phyloP scores from a whole-genome alignment of 2,329 filamentous ascomycete genomes.

The Sphaerostilbella broomeana region DNA sequence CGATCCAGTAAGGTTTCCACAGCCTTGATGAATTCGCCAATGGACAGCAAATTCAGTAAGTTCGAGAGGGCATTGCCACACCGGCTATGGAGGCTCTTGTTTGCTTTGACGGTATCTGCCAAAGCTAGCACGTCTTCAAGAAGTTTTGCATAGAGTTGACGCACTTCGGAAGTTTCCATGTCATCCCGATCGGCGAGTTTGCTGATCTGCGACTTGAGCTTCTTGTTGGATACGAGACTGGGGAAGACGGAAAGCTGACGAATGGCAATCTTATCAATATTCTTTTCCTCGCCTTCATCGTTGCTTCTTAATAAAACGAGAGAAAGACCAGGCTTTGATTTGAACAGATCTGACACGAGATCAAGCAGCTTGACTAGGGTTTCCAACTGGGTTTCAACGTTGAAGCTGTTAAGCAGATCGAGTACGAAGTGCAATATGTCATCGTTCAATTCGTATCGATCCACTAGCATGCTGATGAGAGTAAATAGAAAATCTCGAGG shows the following conservation, averaged over 20 bases:
- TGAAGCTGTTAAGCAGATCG: slow-evolving; percentile 66
- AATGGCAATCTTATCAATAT: slow-evolving; percentile 45
- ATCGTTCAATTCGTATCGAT: slow-evolving; percentile 75
- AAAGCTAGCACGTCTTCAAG: slow-evolving; percentile 60
- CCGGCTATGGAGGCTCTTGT: slow-evolving; percentile 48
- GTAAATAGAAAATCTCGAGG: slow-evolving; percentile 83
- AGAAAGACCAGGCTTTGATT: slow-evolving; percentile 67
- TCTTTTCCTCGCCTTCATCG: slow-evolving; percentile 41
- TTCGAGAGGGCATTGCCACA: slow-evolving; percentile 69
- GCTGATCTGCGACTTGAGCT: slow-evolving; percentile 48
- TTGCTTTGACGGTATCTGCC: slow-evolving; percentile 55
- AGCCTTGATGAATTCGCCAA: slow-evolving; percentile 81
- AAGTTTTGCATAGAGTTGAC: slow-evolving; percentile 61
- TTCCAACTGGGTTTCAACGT: slow-evolving; percentile 67
- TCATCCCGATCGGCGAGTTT: slow-evolving; percentile 55
- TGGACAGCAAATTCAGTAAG: slow-evolving; percentile 77
- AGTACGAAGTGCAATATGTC: slow-evolving; percentile 67
- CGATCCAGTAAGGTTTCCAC: slow-evolving; percentile 75
- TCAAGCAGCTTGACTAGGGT: slow-evolving; percentile 71
- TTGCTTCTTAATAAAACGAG: slow-evolving; percentile 59
- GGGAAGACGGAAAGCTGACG: slow-evolving; percentile 52
- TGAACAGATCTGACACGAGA: slow-evolving; percentile 68
- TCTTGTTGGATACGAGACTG: slow-evolving; percentile 51
- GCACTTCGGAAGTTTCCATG: slow-evolving; percentile 59
- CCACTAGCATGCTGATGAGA: slow-evolving; percentile 81